Evolutionary conservation across 352 stramenopile species (phyloP).

Genomic region (Pythium sukuiense): DNA sequence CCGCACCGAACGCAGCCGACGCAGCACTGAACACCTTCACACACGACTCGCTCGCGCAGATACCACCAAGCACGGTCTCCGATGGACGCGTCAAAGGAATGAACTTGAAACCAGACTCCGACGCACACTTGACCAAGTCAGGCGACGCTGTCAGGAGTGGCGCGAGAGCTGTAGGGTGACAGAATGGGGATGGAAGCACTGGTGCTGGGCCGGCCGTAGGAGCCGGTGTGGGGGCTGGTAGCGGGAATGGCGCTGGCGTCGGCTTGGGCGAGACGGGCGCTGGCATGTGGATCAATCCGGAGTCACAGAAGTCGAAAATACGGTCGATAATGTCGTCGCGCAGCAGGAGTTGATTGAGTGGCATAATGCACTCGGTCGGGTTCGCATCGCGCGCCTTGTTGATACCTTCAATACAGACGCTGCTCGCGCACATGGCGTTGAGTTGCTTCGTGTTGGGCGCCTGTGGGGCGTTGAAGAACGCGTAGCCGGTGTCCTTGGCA

Average conservation of each 20-base stretch:
- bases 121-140: conserved; percentile 12
- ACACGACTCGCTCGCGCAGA: conserved; percentile 28
- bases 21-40: conserved; percentile 19
- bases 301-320: conserved; percentile 17
- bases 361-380: conserved; percentile 18
- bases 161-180: background rate
- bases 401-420: conserved; percentile 12
- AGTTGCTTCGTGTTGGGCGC: conserved; percentile 17
- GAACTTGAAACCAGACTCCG: conserved; percentile 23
- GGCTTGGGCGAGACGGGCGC: background rate
- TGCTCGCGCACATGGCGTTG: conserved; percentile 17
- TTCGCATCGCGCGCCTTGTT: background rate
- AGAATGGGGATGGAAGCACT: conserved; percentile 7
- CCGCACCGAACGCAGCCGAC: no score
- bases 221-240: background rate
- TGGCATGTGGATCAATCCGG: conserved; percentile 15
- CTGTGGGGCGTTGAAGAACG: conserved; percentile 10
- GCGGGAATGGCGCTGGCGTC: conserved; percentile 4
- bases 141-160: conserved; percentile 3
- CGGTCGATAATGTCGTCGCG: conserved; percentile 17
- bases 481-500: conserved; percentile 10
- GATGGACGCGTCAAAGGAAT: conserved; percentile 24
- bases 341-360: conserved; percentile 16
- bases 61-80: conserved; percentile 18
- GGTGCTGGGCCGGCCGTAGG: conserved; percentile 13